Conservation (phyloP, 306 rosid genomes). For the Prunus dulcis region DNA sequence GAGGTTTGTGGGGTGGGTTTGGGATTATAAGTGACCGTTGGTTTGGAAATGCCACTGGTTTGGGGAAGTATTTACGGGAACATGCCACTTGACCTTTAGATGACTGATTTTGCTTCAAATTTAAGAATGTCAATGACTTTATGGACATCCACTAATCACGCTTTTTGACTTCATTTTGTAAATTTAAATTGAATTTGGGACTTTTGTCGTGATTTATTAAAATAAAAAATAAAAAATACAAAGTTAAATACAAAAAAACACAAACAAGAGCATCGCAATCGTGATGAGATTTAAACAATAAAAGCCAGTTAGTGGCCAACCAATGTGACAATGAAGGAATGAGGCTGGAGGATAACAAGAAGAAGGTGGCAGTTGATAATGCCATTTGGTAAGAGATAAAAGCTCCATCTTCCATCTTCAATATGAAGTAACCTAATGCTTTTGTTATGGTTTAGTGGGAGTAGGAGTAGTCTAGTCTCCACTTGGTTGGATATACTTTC, state of each 20-base stretch:
- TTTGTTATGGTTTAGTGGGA: too few species aligned
- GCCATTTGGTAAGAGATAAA: neutral
- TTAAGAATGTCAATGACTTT: slow-evolving; percentile 30
- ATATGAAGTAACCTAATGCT: neutral
- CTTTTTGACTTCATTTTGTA: slow-evolving; percentile 9
- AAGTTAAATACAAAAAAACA: neutral
- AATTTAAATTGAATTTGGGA: neutral
- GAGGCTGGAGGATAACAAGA: too few species aligned
- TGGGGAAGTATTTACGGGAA: slow-evolving; percentile 24
- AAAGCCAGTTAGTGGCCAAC: slow-evolving; percentile 31
- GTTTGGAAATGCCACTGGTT: slow-evolving; percentile 27
- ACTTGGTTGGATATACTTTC: too few species aligned
- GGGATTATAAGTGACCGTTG: slow-evolving; percentile 27
- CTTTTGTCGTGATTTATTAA: neutral
- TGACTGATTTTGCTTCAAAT: slow-evolving; percentile 31
- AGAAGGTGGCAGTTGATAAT: neutral
- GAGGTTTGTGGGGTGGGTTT: neutral
- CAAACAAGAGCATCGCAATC: neutral
- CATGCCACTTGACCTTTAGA: slow-evolving; percentile 47
- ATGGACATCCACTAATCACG: slow-evolving; percentile 25
- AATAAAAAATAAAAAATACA: too few species aligned
- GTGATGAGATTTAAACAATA: neutral
- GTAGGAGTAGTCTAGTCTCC: too few species aligned
- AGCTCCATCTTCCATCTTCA: neutral
- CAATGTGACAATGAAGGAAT: slow-evolving; percentile 5